A percentile compares a stretch with the other conserved stretches of the same genome.
phyloP scores from a whole-genome alignment of 176 grass and related monocot species.

The Oryza officinalis region DNA sequence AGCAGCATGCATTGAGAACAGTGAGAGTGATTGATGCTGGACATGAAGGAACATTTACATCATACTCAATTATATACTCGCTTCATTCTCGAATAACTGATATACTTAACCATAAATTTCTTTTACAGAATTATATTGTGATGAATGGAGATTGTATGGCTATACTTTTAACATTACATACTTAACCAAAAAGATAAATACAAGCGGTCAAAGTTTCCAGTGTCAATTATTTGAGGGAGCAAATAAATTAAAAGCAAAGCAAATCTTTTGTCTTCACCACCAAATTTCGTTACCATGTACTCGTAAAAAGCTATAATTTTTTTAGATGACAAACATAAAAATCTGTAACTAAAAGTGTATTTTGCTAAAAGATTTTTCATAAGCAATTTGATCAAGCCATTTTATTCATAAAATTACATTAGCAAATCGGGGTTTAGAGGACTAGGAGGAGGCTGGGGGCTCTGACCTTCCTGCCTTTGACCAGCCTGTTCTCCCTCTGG shows the following conservation, averaged over 20 bases:
- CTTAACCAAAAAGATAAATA: no score
- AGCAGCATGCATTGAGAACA: background rate
- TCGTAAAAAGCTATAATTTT: no score
- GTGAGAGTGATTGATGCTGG: background rate
- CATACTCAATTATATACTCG: background rate
- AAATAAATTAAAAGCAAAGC: no score
- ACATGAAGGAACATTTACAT: background rate
- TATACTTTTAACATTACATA: no score
- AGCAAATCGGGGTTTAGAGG: background rate
- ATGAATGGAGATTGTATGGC: no score
- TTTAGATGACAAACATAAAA: background rate
- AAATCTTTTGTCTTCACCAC: no score
- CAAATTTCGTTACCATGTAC: background rate
- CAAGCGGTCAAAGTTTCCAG: no score
- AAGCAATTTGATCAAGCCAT: background rate
- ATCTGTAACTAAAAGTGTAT: background rate
- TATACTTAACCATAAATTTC: no score
- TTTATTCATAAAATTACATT: background rate
- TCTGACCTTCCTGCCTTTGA: slow-evolving; percentile 76
- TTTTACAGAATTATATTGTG: no score
- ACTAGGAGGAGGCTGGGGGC: background rate
- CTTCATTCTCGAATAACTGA: no score
- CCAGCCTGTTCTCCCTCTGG: slow-evolving; percentile 52
- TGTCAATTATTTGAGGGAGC: no score
- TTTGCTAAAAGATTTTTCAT: background rate